Percentiles rank a stretch among this genome's conserved stretches.
Conservation (phyloP, 1,284 basidiomycete species). For the Sporisorium sorghi region DNA sequence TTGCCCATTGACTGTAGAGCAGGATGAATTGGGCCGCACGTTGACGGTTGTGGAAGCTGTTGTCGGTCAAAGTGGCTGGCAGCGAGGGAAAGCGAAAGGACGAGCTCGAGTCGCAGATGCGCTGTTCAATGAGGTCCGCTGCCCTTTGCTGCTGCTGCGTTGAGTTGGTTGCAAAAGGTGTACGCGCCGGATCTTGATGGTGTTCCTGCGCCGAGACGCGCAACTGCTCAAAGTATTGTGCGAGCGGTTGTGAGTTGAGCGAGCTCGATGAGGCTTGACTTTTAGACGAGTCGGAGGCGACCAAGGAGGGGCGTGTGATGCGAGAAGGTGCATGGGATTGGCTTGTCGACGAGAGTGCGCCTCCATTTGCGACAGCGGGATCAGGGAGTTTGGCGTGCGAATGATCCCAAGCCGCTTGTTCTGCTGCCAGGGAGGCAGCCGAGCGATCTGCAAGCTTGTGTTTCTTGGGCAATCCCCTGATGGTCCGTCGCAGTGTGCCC, state of each 20-base stretch:
- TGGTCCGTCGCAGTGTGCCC: constrained; percentile 8
- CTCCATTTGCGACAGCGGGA: not conserved
- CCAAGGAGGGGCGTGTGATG: not conserved
- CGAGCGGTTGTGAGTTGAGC: constrained; percentile 13
- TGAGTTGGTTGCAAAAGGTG: not conserved
- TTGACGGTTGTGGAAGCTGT: constrained; percentile 42
- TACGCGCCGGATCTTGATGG: not conserved
- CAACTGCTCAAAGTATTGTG: constrained; percentile 28
- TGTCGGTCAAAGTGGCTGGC: constrained; percentile 33
- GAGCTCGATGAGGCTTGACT: not conserved
- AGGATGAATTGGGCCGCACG: constrained; percentile 47
- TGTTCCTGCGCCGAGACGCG: constrained; percentile 11
- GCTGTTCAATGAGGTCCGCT: not conserved
- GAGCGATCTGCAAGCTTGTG: not conserved
- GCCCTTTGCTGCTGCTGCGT: not conserved
- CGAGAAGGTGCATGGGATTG: not conserved
- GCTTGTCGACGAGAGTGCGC: not conserved
- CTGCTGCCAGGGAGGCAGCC: not conserved
- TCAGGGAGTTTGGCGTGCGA: not conserved
- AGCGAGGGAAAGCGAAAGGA: constrained; percentile 32
- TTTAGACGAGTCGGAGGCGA: not conserved
- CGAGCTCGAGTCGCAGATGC: not conserved
- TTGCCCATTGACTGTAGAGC: constrained; percentile 34
- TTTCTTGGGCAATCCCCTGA: constrained; percentile 25
- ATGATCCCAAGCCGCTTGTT: not conserved